Base-by-base conservation (phyloP, 2,329 filamentous ascomycete species). In the Diaporthe australafricana region DNA sequence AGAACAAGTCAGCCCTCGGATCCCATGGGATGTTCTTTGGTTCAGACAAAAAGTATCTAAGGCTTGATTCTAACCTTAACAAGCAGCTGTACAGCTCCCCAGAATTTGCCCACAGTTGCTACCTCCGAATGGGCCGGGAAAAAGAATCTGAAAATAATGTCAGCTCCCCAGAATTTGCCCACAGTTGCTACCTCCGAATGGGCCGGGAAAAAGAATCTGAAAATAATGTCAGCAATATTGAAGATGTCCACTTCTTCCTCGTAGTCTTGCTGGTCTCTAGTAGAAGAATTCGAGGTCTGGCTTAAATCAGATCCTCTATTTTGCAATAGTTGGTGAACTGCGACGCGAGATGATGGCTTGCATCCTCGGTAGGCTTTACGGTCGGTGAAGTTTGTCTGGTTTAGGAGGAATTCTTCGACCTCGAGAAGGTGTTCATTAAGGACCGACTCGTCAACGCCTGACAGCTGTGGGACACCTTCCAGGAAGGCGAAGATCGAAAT, bases 381-480 rank as follows among this genome's bases (percentile, higher is more conserved):
- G 22, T 57, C 55, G 8, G 55, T 57, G 7, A 57, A 57, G 9
- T 57, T 57, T 6, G 55, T 40, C n/a, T 57, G 35, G 4, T 40
- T 57, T 2, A 57, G 55, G n/a, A 57, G 55, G 16, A 57, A 57
- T 12, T 57, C 35, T 27, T 57, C 55, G 5, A 57, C 14, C 22
- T 57, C 55, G 38, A 57, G 55, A 11, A 57, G n/a, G 17, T 57
- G 55, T 42, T 57, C 55, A 35, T 57, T 57, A 14, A 57, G 35
- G 12, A 40, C 55, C 2, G 55, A 57, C 40, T 27, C 22, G 35
- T 57, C 55, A 22, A 57, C 14, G 22, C 55, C 55, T 5, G n/a
- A 12, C 6, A 35, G 22, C 7, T 57, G 55, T 20, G 35, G 22
- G 8, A 57, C 55, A 9, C 35, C 55, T 25, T 57, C 55, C 17